Evolutionary conservation across 345 rosid genomes (phyloP), one percentile per base, ranked within the genome.

Genomic region (Eucalyptus paniculata): DNA sequence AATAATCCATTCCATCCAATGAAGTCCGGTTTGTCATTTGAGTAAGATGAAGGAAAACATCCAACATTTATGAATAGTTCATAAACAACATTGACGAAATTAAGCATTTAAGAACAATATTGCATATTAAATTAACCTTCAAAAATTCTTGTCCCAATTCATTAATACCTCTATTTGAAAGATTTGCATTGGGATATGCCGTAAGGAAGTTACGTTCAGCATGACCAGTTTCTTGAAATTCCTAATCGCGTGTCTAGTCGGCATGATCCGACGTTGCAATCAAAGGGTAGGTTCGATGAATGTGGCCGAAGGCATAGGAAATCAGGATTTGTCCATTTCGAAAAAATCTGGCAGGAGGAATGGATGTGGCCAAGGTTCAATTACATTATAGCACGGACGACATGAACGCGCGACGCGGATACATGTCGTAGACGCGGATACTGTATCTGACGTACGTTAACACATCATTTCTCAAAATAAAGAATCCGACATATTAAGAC

Each of bases 371-470:
- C 19, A 2, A 51, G 54, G 54, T 17, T 7, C 24, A 19, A 7
- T 18, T 53, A 53, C 24, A 53, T 51, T 51, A 3, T 3, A 51
- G 9, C 23, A 51, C 4, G 0, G 8, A 12, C 3, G 18, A 14
- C 15, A 50, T 0, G 0, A 50, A 51, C 54, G 18, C 3, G 1
- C 1, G 4, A 51, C 0, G 9, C 4, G 2, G 1, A 51, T n/a
- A n/a, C n/a, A n/a, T n/a, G n/a, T n/a, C n/a, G n/a, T n/a, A n/a
- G n/a, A n/a, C n/a, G n/a, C n/a, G n/a, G n/a, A n/a, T n/a, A n/a
- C n/a, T n/a, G n/a, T n/a, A n/a, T n/a, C n/a, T n/a, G n/a, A n/a
- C n/a, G n/a, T n/a, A n/a, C n/a, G n/a, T n/a, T n/a, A n/a, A n/a
- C n/a, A n/a, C 0, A 6, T 17, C 3, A 50, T 50, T 50, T 50